These are phyloP conservation scores for Nakazawaea holstii DNA, from an alignment of 805 yeast genomes.

Conservation along the genomic window DNA sequence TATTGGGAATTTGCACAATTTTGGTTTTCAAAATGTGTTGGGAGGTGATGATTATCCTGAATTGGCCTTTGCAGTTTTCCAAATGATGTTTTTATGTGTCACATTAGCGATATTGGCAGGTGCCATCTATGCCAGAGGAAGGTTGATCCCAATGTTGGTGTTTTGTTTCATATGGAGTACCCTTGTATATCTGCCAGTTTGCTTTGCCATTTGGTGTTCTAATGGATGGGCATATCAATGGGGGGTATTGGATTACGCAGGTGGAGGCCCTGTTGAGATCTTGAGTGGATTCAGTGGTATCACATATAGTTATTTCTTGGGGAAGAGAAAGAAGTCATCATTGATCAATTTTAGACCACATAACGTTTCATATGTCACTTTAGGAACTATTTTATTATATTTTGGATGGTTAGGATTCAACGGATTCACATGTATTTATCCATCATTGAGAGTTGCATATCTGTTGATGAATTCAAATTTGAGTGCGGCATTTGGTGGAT, in stretches of 20 bases:
- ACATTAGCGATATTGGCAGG: conserved; percentile 90
- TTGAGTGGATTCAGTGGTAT: conserved; percentile 88
- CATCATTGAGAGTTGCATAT: conserved; percentile 77
- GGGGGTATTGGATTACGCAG: conserved; percentile 95
- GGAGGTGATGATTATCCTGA: conserved; percentile 60
- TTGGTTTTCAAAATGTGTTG: conserved; percentile 74
- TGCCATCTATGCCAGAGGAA: conserved; percentile 89
- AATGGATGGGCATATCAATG: conserved; percentile 92
- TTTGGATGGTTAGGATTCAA: conserved; percentile 97
- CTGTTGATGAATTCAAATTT: conserved; percentile 90
- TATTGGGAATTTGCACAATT: conserved; percentile 80
- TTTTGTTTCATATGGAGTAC: conserved; percentile 88
- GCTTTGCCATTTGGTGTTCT: conserved; percentile 91
- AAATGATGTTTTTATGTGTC: conserved; percentile 89
- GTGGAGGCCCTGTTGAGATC: conserved; percentile 97
- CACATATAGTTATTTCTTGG: conserved; percentile 75
- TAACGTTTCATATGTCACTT: conserved; percentile 83
- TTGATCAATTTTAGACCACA: conserved; percentile 92
- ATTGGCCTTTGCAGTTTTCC: conserved; percentile 78
- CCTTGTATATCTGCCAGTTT: conserved; percentile 88
- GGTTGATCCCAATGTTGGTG: conserved; percentile 78
- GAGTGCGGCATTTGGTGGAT: conserved; percentile 85
- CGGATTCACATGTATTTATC: conserved; percentile 82
- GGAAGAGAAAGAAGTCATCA: conserved; percentile 69
- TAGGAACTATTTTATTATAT: conserved; percentile 86